phyloP scores from a whole-genome alignment of 2,329 filamentous ascomycete genomes.

The Endoconidiophora laricicola region DNA sequence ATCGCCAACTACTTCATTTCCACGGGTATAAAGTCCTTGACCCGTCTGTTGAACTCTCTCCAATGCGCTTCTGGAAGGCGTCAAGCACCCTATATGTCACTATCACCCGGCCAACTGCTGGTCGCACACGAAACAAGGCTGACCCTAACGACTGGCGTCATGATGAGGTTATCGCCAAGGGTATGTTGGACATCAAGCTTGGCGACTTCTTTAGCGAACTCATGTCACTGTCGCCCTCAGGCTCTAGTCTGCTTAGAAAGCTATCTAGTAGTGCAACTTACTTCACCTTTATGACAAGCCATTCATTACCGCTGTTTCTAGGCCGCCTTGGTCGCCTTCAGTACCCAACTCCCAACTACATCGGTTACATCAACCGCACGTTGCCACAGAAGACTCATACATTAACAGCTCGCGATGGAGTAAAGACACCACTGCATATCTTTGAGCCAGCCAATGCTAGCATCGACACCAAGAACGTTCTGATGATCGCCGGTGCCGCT shows the following conservation, averaged over 20 bases:
- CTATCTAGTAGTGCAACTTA: conserved; percentile 31
- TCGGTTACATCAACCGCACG: conserved; percentile 37
- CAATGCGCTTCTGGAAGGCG: conserved; percentile 41
- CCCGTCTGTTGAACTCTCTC: conserved; percentile 39
- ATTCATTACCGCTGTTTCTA: conserved; percentile 35
- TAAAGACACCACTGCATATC: conserved; percentile 36
- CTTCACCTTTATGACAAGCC: conserved; percentile 35
- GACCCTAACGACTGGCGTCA: conserved; percentile 25
- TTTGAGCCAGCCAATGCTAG: conserved; percentile 33
- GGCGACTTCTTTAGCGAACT: conserved; percentile 39
- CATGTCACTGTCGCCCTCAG: conserved; percentile 34
- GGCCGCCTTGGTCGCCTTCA: conserved; percentile 38
- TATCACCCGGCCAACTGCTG: conserved; percentile 26
- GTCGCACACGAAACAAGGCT: conserved; percentile 16
- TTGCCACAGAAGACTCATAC: conserved; percentile 25
- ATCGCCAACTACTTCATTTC: conserved; percentile 37
- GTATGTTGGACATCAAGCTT: conserved; percentile 39
- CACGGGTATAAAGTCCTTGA: conserved; percentile 47
- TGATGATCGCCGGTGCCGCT: conserved; percentile 45
- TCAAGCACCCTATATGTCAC: conserved; percentile 47
- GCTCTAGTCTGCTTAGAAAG: conserved; percentile 28
- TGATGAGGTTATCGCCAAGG: conserved; percentile 35
- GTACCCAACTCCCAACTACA: conserved; percentile 32
- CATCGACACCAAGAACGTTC: conserved; percentile 30
- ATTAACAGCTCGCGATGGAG: conserved; percentile 35